Evolutionary conservation across 495 filamentous ascomycete genomes (phyloP).

Genomic region (Venustampulla echinocandica): DNA sequence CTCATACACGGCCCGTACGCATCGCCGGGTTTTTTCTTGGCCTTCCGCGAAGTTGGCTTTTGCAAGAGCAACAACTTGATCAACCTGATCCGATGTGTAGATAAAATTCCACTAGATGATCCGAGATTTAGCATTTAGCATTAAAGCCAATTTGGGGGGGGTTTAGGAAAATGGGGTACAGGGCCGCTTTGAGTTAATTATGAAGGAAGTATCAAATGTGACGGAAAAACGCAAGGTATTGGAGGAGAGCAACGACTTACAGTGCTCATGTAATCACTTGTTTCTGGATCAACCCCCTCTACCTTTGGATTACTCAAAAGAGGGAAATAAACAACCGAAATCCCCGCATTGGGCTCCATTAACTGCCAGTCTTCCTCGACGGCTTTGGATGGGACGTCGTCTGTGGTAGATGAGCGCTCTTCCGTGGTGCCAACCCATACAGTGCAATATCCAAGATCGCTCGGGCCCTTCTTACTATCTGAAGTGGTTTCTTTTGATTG

Average conservation of each 20-base stretch:
- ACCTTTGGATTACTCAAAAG: slow-evolving; percentile 75
- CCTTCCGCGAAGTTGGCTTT: slow-evolving; percentile 82
- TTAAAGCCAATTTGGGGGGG: no score
- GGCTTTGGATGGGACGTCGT: slow-evolving; percentile 51
- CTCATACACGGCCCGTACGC: slow-evolving; percentile 88
- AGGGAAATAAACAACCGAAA: slow-evolving; percentile 86
- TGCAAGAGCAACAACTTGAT: slow-evolving; percentile 70
- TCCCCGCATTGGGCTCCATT: slow-evolving; percentile 68
- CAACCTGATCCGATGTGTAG: slow-evolving; percentile 79
- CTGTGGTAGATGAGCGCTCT: slow-evolving; percentile 48
- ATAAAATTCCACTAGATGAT: slow-evolving; percentile 99
- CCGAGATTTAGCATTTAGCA: no score
- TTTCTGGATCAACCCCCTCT: slow-evolving; percentile 67
- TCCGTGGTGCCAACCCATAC: slow-evolving; percentile 85
- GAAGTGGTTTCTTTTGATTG: not conserved
- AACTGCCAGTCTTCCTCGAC: slow-evolving; percentile 64
- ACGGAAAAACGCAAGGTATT: no score
- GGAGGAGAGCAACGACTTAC: no score
- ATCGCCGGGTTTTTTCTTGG: slow-evolving; percentile 59
- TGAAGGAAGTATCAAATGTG: no score
- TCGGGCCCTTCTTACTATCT: slow-evolving; percentile 29
- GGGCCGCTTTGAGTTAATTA: no score
- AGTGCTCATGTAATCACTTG: slow-evolving; percentile 77
- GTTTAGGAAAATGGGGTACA: no score
- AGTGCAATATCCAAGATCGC: slow-evolving; percentile 78